phyloP scores from a whole-genome alignment of 2,329 filamentous ascomycete genomes.

The Ceratocystis diversiconidia region DNA sequence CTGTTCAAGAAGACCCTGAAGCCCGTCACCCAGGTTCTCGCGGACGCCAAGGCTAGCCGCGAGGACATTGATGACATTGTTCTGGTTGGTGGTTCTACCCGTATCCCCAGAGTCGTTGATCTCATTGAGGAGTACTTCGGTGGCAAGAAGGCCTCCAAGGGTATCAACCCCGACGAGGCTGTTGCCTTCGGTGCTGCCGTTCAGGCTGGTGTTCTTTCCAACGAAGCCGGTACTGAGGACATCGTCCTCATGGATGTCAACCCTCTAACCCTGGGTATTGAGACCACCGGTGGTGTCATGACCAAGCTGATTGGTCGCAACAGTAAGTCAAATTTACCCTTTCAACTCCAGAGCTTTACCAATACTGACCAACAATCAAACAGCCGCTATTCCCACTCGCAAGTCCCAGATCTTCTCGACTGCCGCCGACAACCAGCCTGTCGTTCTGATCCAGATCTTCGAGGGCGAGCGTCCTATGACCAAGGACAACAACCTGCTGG shows the following conservation, averaged over 20 bases:
- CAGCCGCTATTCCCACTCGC: slow-evolving; percentile 71
- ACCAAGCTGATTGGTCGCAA: slow-evolving; percentile 91
- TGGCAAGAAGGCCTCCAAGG: slow-evolving; percentile 97
- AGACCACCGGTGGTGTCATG: slow-evolving; percentile 96
- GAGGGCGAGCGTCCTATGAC: slow-evolving; percentile 90
- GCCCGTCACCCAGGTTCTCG: slow-evolving; percentile 95
- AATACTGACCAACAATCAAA: background rate
- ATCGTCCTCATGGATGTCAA: slow-evolving; percentile 96
- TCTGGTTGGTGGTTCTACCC: slow-evolving; percentile 92
- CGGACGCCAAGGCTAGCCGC: slow-evolving; percentile 97
- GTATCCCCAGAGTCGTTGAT: slow-evolving; percentile 94
- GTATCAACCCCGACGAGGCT: slow-evolving; percentile 98
- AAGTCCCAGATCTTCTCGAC: slow-evolving; percentile 98
- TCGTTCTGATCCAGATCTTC: slow-evolving; percentile 87
- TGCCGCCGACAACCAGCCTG: slow-evolving; percentile 89
- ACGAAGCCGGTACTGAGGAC: slow-evolving; percentile 65
- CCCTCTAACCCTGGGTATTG: slow-evolving; percentile 89
- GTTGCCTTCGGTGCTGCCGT: slow-evolving; percentile 96
- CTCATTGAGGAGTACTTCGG: slow-evolving; percentile 92
- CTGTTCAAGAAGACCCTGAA: slow-evolving; percentile 99
- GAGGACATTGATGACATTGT: slow-evolving; percentile 90
- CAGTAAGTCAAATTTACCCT: slow-evolving; percentile 29
- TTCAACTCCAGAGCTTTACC: background rate
- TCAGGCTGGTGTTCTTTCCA: slow-evolving; percentile 87
- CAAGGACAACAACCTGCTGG: slow-evolving; percentile 93